These are phyloP conservation scores for Ascosphaera aggregata DNA, from an alignment of 2,329 filamentous ascomycete genomes.

Conservation along the genomic window DNA sequence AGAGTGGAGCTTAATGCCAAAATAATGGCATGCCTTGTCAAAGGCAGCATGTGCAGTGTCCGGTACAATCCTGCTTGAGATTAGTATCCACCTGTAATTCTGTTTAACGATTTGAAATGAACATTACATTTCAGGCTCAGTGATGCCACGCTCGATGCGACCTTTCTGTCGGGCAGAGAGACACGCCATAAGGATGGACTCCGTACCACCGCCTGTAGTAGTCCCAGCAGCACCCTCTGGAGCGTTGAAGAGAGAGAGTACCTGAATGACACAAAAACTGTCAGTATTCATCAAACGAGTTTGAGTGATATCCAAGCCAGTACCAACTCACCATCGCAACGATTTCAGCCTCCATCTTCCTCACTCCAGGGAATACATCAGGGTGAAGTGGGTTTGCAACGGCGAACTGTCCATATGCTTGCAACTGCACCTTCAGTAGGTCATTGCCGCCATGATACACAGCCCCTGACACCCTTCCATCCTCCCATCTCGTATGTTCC, in stretches of 20 bases:
- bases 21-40: conserved; percentile 85
- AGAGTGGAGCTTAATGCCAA: conserved; percentile 83
- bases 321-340: conserved; percentile 56
- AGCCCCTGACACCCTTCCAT: conserved; percentile 78
- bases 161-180: conserved; percentile 78
- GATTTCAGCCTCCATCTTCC: conserved; percentile 98
- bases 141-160: conserved; percentile 62
- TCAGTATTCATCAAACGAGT: background rate
- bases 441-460: conserved; percentile 87
- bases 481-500: conserved; percentile 94
- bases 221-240: conserved; percentile 70
- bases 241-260: conserved; percentile 65
- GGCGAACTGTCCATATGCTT: conserved; percentile 84
- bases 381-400: conserved; percentile 94
- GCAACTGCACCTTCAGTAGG: conserved; percentile 62
- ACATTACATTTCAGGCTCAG: conserved; percentile 75
- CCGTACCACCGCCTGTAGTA: conserved; percentile 78
- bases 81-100: conserved; percentile 15
- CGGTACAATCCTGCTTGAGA: conserved; percentile 51
- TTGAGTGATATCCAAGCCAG: background rate
- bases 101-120: conserved; percentile 83
- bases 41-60: conserved; percentile 92
- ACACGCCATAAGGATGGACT: conserved; percentile 92
- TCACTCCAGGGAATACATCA: conserved; percentile 89
- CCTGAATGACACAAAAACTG: conserved; percentile 13